Evolutionary conservation across 176 grass and related monocot genomes (phyloP).

Genomic region (Oryza meyeriana): DNA sequence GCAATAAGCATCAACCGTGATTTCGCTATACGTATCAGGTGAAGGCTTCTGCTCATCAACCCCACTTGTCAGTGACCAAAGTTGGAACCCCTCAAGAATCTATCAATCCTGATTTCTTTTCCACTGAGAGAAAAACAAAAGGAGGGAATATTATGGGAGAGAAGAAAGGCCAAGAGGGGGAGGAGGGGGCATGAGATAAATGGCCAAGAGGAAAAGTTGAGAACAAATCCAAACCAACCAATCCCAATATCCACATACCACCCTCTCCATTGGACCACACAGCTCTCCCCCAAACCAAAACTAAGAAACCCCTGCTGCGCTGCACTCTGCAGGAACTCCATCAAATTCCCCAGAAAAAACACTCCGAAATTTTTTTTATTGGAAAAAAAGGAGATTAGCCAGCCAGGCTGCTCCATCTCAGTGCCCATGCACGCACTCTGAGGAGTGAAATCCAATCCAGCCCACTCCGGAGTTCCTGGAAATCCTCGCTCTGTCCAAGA

Average conservation of each 20-base stretch:
- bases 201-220: slow-evolving; percentile 39
- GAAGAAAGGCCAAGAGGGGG: slow-evolving; percentile 11
- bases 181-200: slow-evolving; percentile 32
- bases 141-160: slow-evolving; percentile 41
- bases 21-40: background rate
- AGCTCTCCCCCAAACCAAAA: slow-evolving; percentile 15
- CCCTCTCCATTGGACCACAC: slow-evolving; percentile 42
- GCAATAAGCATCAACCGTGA: background rate
- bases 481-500: background rate
- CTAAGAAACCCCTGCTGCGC: slow-evolving; percentile 2
- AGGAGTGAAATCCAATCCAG: slow-evolving; percentile 21
- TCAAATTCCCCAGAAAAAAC: background rate
- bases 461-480: slow-evolving; percentile 37
- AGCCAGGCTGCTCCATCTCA: slow-evolving; percentile 20
- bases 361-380: background rate
- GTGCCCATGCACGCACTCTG: slow-evolving; percentile 17
- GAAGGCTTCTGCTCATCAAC: background rate
- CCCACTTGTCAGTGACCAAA: slow-evolving; percentile 7
- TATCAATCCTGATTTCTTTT: slow-evolving; percentile 2
- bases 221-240: slow-evolving; percentile 52
- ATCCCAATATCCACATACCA: slow-evolving; percentile 37
- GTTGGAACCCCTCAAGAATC: slow-evolving; percentile 34
- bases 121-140: slow-evolving; percentile 14
- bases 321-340: slow-evolving; percentile 25
- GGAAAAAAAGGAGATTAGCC: slow-evolving; percentile 11